Conservation (phyloP, 2,329 filamentous ascomycete species). For the Intubia oerlemansii region DNA sequence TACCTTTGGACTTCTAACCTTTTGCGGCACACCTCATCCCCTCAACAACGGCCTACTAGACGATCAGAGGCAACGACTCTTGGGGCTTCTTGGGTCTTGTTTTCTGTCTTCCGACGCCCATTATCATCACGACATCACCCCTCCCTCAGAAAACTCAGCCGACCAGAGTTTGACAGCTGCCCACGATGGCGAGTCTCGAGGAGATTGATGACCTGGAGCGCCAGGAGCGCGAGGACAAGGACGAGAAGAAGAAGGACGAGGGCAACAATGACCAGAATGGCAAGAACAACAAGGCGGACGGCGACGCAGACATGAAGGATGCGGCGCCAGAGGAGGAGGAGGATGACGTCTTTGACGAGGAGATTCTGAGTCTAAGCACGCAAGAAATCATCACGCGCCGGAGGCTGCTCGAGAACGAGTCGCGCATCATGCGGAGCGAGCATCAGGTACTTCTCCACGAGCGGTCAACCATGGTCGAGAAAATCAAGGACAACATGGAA, state of each 20-base stretch:
- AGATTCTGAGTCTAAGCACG: constrained; percentile 83
- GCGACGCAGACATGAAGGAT: constrained; percentile 84
- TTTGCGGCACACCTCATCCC: too few relatives aligned
- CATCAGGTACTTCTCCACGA: constrained; percentile 85
- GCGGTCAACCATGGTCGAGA: constrained; percentile 88
- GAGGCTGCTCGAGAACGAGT: constrained; percentile 89
- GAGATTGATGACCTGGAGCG: constrained; percentile 80
- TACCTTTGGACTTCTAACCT: too few relatives aligned
- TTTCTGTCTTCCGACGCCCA: too few relatives aligned
- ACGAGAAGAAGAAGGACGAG: constrained; percentile 16
- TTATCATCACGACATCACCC: too few relatives aligned
- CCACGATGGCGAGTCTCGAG: constrained; percentile 88
- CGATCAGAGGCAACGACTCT: too few relatives aligned
- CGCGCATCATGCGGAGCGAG: constrained; percentile 97
- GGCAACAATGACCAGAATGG: constrained; percentile 12
- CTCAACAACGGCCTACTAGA: too few relatives aligned
- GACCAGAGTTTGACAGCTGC: too few relatives aligned
- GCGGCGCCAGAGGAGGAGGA: constrained; percentile 44
- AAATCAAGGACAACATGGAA: constrained; percentile 97
- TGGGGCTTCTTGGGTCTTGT: too few relatives aligned
- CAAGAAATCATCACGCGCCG: constrained; percentile 83
- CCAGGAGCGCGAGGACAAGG: constrained; percentile 48
- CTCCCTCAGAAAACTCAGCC: too few relatives aligned
- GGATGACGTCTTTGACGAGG: constrained; percentile 73
- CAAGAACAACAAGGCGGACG: constrained; percentile 38